These are phyloP conservation scores for Orbilia oligospora DNA, from an alignment of 2,329 filamentous ascomycete species.

Conservation along the genomic window DNA sequence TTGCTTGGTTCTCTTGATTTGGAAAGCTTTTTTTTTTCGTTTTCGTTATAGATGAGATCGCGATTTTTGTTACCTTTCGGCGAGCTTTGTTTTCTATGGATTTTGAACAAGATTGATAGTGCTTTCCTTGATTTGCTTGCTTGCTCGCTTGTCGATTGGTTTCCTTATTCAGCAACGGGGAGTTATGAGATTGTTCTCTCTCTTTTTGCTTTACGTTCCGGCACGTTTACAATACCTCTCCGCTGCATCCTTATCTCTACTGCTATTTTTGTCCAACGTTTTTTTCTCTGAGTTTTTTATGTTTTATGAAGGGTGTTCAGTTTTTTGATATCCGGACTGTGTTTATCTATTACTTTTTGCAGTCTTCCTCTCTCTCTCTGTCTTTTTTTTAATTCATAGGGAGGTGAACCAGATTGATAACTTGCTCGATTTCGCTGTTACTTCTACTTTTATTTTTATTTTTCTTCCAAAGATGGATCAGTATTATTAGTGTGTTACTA, in stretches of 20 bases:
- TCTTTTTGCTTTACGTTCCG: constrained; percentile 12
- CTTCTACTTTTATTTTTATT: background rate
- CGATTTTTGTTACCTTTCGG: constrained; percentile 27
- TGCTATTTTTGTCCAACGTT: background rate
- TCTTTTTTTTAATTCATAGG: constrained; percentile 20
- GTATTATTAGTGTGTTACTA: constrained; percentile 20
- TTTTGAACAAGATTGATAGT: constrained; percentile 43
- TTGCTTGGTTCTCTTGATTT: constrained; percentile 8
- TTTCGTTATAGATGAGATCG: constrained; percentile 55
- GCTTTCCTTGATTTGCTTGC: constrained; percentile 12
- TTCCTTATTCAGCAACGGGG: constrained; percentile 24
- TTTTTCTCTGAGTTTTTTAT: constrained; percentile 6
- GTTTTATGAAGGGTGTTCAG: constrained; percentile 13
- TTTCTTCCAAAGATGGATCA: background rate
- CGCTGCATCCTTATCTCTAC: constrained; percentile 55
- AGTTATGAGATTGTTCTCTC: constrained; percentile 36
- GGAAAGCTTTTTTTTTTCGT: constrained; percentile 5
- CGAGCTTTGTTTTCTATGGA: constrained; percentile 25
- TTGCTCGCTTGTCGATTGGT: background rate
- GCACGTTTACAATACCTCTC: constrained; percentile 54
- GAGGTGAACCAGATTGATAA: constrained; percentile 38
- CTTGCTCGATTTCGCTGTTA: constrained; percentile 2
- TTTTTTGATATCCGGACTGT: constrained; percentile 24
- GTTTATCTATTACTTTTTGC: background rate
- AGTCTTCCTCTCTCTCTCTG: background rate